Evolutionary conservation across 345 rosid species (phyloP).

Genomic region (Triadica sebifera): DNA sequence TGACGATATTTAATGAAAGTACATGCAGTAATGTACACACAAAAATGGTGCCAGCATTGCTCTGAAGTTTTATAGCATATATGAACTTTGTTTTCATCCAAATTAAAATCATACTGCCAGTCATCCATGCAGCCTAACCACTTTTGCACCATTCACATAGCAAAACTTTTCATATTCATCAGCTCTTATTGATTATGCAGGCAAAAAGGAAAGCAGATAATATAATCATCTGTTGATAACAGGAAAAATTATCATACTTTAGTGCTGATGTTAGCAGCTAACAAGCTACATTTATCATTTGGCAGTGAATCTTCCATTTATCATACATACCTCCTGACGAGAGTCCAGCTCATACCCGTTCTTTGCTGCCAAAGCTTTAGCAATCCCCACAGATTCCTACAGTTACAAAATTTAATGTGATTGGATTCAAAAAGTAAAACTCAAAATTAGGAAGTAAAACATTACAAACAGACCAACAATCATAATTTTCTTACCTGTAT

Average conservation of each 20-base stretch:
- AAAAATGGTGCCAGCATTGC: background rate
- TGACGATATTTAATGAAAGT: background rate
- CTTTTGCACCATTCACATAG: background rate
- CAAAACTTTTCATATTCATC: too few relatives aligned
- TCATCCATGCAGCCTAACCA: slow-evolving; percentile 4
- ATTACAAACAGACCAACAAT: slow-evolving; percentile 17
- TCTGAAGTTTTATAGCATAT: background rate
- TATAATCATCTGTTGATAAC: background rate
- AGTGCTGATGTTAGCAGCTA: background rate
- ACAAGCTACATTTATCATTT: slow-evolving; percentile 1
- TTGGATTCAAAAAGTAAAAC: slow-evolving; percentile 12
- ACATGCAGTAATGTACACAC: background rate
- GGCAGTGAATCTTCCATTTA: background rate
- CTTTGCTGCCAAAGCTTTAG: slow-evolving; percentile 98
- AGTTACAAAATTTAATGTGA: slow-evolving; percentile 11
- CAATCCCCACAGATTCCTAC: slow-evolving; percentile 99
- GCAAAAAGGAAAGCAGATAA: background rate
- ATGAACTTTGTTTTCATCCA: background rate
- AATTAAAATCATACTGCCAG: background rate
- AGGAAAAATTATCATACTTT: slow-evolving; percentile 7
- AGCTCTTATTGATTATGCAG: background rate
- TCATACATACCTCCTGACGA: slow-evolving; percentile 72
- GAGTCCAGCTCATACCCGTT: slow-evolving; percentile 95
- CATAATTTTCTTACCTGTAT: slow-evolving; percentile 68
- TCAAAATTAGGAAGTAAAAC: slow-evolving; percentile 9